Conservation (phyloP, 371 early-diverging fungal genomes). For the Apophysomyces ossiformis region DNA sequence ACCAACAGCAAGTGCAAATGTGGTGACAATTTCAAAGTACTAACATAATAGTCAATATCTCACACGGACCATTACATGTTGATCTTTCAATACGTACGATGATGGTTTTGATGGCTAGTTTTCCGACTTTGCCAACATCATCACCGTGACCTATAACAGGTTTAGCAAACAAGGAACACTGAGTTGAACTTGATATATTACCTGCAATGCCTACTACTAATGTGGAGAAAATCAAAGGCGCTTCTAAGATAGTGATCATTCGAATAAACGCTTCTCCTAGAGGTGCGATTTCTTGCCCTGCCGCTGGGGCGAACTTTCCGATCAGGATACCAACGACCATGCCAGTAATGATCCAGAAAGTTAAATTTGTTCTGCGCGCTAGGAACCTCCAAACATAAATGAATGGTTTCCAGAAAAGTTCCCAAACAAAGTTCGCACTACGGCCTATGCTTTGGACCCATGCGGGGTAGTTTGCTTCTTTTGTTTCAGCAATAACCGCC, state of each 20-base stretch:
- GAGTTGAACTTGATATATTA: background rate
- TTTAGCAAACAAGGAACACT: background rate
- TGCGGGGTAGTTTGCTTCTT: background rate
- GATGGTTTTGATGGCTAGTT: constrained; percentile 70
- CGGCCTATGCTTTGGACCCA: background rate
- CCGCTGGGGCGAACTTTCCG: constrained; percentile 61
- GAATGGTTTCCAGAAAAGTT: background rate
- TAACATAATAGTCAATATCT: constrained; percentile 12
- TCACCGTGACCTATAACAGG: constrained; percentile 69
- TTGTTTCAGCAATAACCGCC: background rate
- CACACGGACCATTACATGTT: background rate
- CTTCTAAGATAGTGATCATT: constrained; percentile 74
- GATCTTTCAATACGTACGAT: constrained; percentile 35
- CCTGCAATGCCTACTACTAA: constrained; percentile 73
- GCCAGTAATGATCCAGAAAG: constrained; percentile 65
- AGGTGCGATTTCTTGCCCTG: constrained; percentile 48
- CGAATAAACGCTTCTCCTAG: constrained; percentile 64
- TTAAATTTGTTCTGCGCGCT: constrained; percentile 52
- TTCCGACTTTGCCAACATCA: constrained; percentile 65
- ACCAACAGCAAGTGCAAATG: constrained; percentile 74
- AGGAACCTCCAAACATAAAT: constrained; percentile 30
- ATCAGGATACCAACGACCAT: constrained; percentile 68
- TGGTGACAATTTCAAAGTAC: constrained; percentile 74
- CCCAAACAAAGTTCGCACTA: background rate
- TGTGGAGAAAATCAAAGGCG: constrained; percentile 75